Percentiles rank a stretch among this genome's conserved stretches.
phyloP scores from a whole-genome alignment of 208 protist species.

The Trypanosoma cruzi region DNA sequence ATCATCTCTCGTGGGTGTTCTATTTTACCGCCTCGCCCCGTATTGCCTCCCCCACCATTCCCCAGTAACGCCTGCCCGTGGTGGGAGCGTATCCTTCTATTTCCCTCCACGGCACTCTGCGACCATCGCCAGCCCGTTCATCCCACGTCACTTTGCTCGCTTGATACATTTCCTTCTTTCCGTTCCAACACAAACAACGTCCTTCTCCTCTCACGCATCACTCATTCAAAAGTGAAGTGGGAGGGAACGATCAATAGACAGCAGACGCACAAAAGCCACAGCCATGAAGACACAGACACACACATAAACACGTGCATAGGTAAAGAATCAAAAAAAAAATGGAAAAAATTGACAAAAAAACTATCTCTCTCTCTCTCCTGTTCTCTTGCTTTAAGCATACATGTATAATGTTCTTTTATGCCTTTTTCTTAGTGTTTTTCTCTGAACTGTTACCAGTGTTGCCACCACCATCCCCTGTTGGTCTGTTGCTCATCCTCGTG shows the following conservation, averaged over 20 bases:
- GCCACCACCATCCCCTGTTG: background rate
- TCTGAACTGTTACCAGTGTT: constrained; percentile 7
- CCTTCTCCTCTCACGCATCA: background rate
- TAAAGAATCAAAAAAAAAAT: constrained; percentile 6
- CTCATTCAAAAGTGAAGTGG: background rate
- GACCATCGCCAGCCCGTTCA: too few species aligned
- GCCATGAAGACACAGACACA: constrained; percentile 4
- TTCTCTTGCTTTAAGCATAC: too few species aligned
- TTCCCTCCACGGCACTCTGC: too few species aligned
- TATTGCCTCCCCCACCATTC: too few species aligned
- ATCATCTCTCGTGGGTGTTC: background rate
- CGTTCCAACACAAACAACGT: too few species aligned
- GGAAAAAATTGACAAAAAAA: constrained; percentile 12
- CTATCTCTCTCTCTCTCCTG: too few species aligned
- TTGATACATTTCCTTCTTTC: too few species aligned
- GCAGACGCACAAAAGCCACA: background rate
- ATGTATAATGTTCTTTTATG: too few species aligned
- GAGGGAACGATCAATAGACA: background rate
- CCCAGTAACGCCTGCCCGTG: too few species aligned
- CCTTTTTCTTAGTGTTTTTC: constrained; percentile 13
- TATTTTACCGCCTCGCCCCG: too few species aligned
- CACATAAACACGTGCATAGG: background rate
- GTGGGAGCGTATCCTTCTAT: too few species aligned
- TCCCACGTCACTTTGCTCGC: too few species aligned
- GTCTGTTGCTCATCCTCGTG: background rate